phyloP scores from a whole-genome alignment of 2,329 filamentous ascomycete genomes.

The Myriosclerotinia curreyana region DNA sequence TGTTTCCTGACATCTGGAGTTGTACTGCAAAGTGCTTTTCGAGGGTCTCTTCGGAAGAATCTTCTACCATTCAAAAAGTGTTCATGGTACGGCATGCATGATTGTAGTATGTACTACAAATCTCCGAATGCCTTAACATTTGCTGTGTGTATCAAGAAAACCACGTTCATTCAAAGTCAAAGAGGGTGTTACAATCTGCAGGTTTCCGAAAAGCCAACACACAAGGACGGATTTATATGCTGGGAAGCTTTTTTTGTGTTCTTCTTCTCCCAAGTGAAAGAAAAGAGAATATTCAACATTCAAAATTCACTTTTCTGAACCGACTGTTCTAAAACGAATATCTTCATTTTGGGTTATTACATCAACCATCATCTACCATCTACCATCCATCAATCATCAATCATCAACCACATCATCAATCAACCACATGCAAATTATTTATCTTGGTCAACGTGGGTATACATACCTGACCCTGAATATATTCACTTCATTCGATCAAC shows the following conservation, averaged over 20 bases:
- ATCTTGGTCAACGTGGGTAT: constrained; percentile 6
- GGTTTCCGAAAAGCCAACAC: constrained; percentile 22
- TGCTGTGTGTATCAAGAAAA: neutral
- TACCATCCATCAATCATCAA: too few species aligned
- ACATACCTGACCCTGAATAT: neutral
- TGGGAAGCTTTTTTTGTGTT: neutral
- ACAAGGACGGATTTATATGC: constrained; percentile 6
- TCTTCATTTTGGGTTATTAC: constrained; percentile 3
- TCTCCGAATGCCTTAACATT: constrained; percentile 4
- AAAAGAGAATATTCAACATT: neutral
- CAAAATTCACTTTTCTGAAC: constrained; percentile 1
- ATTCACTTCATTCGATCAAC: neutral
- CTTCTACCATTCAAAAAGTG: neutral
- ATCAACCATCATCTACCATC: constrained; percentile 3
- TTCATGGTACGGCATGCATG: neutral
- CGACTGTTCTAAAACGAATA: neutral
- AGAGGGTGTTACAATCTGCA: constrained; percentile 21
- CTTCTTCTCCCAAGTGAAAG: neutral
- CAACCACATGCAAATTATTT: constrained; percentile 15
- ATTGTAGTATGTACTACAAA: constrained; percentile 10
- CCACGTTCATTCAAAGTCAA: constrained; percentile 11
- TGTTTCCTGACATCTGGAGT: neutral
- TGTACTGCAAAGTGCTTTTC: neutral
- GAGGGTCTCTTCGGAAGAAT: neutral
- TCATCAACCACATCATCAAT: too few species aligned